A percentile compares a stretch with the other conserved stretches of the same genome.
Conservation (phyloP, 306 rosid species). For the Dryas octopetala region DNA sequence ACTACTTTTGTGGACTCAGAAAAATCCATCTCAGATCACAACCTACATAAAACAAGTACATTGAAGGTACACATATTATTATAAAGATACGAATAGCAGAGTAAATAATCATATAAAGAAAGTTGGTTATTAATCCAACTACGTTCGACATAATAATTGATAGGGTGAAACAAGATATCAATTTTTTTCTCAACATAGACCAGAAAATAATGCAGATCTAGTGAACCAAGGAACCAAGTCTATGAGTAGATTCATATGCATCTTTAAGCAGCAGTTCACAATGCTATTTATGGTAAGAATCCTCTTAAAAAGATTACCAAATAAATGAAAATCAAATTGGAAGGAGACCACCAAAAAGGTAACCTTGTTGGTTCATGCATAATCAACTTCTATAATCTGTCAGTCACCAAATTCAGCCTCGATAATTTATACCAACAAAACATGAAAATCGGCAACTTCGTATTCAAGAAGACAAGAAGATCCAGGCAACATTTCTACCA, state of each 20-base stretch:
- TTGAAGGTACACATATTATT: background rate
- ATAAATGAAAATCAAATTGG: background rate
- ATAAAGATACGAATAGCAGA: background rate
- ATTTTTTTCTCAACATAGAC: background rate
- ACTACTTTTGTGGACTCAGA: conserved; percentile 34
- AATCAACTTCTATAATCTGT: background rate
- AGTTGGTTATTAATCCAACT: background rate
- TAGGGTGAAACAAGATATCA: background rate
- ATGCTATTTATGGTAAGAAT: background rate
- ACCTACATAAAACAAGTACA: conserved; percentile 16
- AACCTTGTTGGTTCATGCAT: conserved; percentile 10
- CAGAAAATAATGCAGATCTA: conserved; percentile 2
- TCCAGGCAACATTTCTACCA: conserved; percentile 8
- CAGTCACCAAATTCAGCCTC: background rate
- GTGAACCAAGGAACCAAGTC: background rate
- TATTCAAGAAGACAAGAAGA: background rate
- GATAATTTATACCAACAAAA: background rate
- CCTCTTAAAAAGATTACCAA: background rate
- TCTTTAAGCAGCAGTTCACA: background rate
- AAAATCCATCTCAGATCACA: conserved; percentile 34
- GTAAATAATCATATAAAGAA: background rate
- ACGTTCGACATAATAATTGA: background rate
- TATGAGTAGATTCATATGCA: background rate
- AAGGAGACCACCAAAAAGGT: background rate
- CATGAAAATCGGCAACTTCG: background rate